Evolutionary conservation across 176 grass and related monocot species (phyloP), one percentile per base, ranked within the genome.

Genomic region (Pontederia paniculata): DNA sequence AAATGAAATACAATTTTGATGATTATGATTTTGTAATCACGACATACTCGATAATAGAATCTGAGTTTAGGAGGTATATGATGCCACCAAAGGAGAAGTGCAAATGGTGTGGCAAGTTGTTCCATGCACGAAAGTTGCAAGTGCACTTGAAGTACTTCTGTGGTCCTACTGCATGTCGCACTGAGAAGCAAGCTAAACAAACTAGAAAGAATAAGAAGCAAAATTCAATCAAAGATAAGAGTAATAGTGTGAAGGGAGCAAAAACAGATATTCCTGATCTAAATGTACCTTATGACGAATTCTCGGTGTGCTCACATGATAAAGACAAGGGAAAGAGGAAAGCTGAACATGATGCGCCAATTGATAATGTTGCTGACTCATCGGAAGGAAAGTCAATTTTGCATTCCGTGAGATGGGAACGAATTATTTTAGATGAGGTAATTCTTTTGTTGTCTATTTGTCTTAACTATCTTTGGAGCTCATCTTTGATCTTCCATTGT

Each of bases 351-450:
- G 31, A 62, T 37, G 70, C 50, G 11, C 59, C 65, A 72, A 15
- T 9, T 18, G 54, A 77, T 16, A 69, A 62, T 15, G 50, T 12
- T 4, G 18, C 37, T 25, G 43, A 16, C 19, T 37, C 74, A 43
- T 65, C 71, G 17, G 58, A 62, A 25, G 77, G 80, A 18, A 58
- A 79, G 60, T 97, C 93, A 17, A 71, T 61, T 18, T 80, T 97
- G 37, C 93, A 97, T 59, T 79, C 65, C 12, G 86, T 88, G 57
- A 82, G 65, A 21, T 97, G 93, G 93, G 73, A 90, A 70, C 68
- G 93, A 8, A 84, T 97, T 69, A 88, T 97, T 69, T 68, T 97
- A 50, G 93, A 97, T 77, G 93, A 97, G 86, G 93, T 97, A 62
- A 77, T 73, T 28, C 23, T 18, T 59, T 37, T 55, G 12, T 43